Evolutionary conservation across 2,329 filamentous ascomycete species (phyloP).

Genomic region (Dactylellina parvicollis): DNA sequence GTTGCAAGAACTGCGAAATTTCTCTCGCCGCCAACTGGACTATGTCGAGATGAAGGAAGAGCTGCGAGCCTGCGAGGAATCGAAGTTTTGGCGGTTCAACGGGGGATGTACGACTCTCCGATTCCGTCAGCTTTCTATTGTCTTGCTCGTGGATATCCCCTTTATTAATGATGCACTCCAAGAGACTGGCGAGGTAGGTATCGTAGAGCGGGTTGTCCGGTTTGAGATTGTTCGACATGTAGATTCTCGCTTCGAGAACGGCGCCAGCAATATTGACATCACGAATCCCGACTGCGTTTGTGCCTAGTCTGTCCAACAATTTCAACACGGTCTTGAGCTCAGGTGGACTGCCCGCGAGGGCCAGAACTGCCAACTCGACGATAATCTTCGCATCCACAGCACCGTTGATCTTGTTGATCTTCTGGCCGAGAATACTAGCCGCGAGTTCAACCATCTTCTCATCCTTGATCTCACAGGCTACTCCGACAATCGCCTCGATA

Average conservation of each 20-base stretch:
- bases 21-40: slow-evolving; percentile 76
- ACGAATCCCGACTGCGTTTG: slow-evolving; percentile 76
- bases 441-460: slow-evolving; percentile 92
- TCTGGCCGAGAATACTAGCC: slow-evolving; percentile 95
- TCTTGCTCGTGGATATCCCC: slow-evolving; percentile 83
- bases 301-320: slow-evolving; percentile 78
- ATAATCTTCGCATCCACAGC: slow-evolving; percentile 86
- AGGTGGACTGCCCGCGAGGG: slow-evolving; percentile 77
- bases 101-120: slow-evolving; percentile 65
- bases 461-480: slow-evolving; percentile 82
- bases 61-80: slow-evolving; percentile 44
- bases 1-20: slow-evolving; percentile 85
- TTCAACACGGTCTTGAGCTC: slow-evolving; percentile 90
- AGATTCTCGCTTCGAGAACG: slow-evolving; percentile 79
- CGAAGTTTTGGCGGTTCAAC: slow-evolving; percentile 49
- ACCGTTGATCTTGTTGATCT: slow-evolving; percentile 83
- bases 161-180: slow-evolving; percentile 88
- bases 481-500: slow-evolving; percentile 93
- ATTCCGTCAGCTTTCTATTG: slow-evolving; percentile 77
- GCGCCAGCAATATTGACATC: slow-evolving; percentile 75
- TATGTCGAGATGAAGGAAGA: slow-evolving; percentile 54
- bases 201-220: slow-evolving; percentile 79
- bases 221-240: slow-evolving; percentile 76
- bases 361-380: slow-evolving; percentile 79
- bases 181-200: slow-evolving; percentile 82